Evolutionary conservation across 768 basidiomycete species (phyloP).

Genomic region (Suillus plorans): DNA sequence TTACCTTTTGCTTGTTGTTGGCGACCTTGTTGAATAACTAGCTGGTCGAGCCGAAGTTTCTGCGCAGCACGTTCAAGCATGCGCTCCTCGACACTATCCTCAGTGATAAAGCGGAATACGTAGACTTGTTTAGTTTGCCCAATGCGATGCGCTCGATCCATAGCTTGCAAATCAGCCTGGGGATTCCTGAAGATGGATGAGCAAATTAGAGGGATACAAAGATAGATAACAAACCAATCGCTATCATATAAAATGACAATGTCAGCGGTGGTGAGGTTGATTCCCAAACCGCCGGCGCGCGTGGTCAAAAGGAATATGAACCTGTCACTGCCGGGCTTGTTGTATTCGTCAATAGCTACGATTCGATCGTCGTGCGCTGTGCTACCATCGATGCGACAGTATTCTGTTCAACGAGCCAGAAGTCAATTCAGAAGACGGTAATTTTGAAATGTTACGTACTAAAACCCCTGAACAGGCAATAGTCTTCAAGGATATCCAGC

Average conservation of each 20-base stretch:
- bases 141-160: conserved; percentile 97
- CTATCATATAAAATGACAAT: conserved; percentile 95
- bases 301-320: conserved; percentile 97
- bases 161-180: conserved; percentile 97
- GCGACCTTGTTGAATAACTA: conserved; percentile 95
- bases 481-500: conserved; percentile 95
- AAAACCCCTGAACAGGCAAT: conserved; percentile 87
- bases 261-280: conserved; percentile 94
- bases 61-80: conserved; percentile 95
- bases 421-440: not conserved
- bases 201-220: not conserved
- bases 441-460: conserved; percentile 50
- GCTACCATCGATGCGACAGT: conserved; percentile 94
- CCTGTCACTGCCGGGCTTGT: conserved; percentile 90
- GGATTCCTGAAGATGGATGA: conserved; percentile 71
- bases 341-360: conserved; percentile 94
- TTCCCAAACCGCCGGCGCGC: conserved; percentile 94
- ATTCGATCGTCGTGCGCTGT: conserved; percentile 98
- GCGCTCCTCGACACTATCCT: conserved; percentile 93
- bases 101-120: conserved; percentile 95
- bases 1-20: conserved; percentile 76
- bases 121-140: conserved; percentile 98
- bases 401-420: conserved; percentile 51
- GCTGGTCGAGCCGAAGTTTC: conserved; percentile 90
- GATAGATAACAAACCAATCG: conserved; percentile 68